A percentile compares a stretch with the other conserved stretches of the same genome.
Evolutionary conservation across 2,329 filamentous ascomycete species (phyloP).

Genomic region (Trichophaea hybrida): DNA sequence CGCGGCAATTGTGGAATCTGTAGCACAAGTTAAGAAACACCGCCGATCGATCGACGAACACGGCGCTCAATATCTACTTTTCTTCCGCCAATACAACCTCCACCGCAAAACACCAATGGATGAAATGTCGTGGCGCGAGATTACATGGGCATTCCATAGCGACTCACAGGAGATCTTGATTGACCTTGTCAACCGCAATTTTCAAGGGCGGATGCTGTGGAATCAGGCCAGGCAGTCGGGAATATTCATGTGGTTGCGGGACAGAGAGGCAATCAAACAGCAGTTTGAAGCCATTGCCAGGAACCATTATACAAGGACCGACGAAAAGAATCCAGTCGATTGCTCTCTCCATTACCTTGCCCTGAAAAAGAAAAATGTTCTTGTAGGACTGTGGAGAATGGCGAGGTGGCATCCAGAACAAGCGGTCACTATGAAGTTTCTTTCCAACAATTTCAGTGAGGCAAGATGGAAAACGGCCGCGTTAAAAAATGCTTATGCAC

Average conservation of each 20-base stretch:
- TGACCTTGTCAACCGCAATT: slow-evolving; percentile 68
- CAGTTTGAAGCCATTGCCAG: slow-evolving; percentile 86
- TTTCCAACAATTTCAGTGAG: slow-evolving; percentile 84
- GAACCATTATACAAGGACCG: slow-evolving; percentile 80
- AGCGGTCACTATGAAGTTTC: slow-evolving; percentile 56
- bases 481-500: slow-evolving; percentile 87
- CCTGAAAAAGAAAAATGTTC: slow-evolving; percentile 73
- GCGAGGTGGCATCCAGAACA: slow-evolving; percentile 82
- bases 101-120: slow-evolving; percentile 48
- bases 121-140: slow-evolving; percentile 61
- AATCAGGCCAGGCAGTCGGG: slow-evolving; percentile 71
- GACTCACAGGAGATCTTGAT: slow-evolving; percentile 76
- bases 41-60: slow-evolving; percentile 82
- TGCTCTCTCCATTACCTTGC: slow-evolving; percentile 88
- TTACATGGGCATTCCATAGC: slow-evolving; percentile 74
- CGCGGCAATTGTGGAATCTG: slow-evolving; percentile 71
- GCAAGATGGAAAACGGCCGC: slow-evolving; percentile 77
- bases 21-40: slow-evolving; percentile 71
- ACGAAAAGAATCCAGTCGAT: slow-evolving; percentile 77
- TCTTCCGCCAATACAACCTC: slow-evolving; percentile 68
- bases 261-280: slow-evolving; percentile 56
- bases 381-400: slow-evolving; percentile 90
- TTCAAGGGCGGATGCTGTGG: slow-evolving; percentile 69
- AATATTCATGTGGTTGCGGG: slow-evolving; percentile 87
- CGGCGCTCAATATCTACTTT: slow-evolving; percentile 71